These are phyloP conservation scores for Waltiozyma sp. DNA, from an alignment of 1,139 yeast genomes.

Conservation along the genomic window DNA sequence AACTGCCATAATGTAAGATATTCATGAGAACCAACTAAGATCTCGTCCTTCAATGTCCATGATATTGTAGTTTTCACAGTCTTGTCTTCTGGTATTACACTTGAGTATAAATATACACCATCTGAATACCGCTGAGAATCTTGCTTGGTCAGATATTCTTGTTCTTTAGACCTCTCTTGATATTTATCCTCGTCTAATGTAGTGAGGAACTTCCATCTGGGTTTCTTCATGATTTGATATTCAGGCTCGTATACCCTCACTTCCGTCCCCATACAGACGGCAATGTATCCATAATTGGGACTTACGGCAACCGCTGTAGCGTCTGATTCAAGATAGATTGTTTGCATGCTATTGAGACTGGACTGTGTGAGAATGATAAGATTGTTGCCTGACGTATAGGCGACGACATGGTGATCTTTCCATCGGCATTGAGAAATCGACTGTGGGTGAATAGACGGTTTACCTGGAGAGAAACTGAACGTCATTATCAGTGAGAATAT, in stretches of 20 bases:
- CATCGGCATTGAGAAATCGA: slow-evolving; percentile 56
- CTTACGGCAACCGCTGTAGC: slow-evolving; percentile 59
- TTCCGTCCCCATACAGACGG: slow-evolving; percentile 26
- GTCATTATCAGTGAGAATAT: slow-evolving; percentile 35
- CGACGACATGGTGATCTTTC: slow-evolving; percentile 55
- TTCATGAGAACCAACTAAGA: slow-evolving; percentile 46
- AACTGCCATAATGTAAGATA: slow-evolving; percentile 45
- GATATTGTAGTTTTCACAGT: background rate
- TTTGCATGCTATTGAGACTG: slow-evolving; percentile 50
- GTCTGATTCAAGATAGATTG: slow-evolving; percentile 60
- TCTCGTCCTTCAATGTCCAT: slow-evolving; percentile 60
- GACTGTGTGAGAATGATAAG: slow-evolving; percentile 47
- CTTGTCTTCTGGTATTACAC: background rate
- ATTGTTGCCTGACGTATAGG: slow-evolving; percentile 84
- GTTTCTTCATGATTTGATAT: slow-evolving; percentile 26
- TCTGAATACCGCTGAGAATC: background rate
- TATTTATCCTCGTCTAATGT: slow-evolving; percentile 18
- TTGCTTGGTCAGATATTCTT: background rate
- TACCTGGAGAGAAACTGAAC: slow-evolving; percentile 72
- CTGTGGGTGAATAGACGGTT: slow-evolving; percentile 50
- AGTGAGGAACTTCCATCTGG: slow-evolving; percentile 37
- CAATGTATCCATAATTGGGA: slow-evolving; percentile 39
- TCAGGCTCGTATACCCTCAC: slow-evolving; percentile 28
- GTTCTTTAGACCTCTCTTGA: background rate
- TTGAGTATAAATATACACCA: background rate